phyloP scores from a whole-genome alignment of 2,329 filamentous ascomycete genomes.

The Juglanconis sp. region DNA sequence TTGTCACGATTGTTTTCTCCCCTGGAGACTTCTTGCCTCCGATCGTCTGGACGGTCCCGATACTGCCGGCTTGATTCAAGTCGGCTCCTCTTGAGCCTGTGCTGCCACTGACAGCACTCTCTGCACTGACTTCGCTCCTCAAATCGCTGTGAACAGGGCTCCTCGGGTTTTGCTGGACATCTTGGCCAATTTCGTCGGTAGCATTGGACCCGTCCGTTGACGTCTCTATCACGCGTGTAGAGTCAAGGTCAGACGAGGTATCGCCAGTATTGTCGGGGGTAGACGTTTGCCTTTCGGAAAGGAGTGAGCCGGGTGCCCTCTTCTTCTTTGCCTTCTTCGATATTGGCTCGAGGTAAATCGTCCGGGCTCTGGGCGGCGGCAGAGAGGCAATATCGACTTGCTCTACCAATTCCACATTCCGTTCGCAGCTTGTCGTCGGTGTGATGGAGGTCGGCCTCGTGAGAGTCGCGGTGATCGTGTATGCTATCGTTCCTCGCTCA shows the following conservation, averaged over 20 bases:
- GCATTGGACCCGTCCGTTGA: conserved; percentile 39
- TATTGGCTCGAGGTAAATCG: conserved; percentile 84
- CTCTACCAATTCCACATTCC: conserved; percentile 76
- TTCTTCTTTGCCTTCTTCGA: conserved; percentile 66
- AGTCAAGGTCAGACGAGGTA: conserved; percentile 35
- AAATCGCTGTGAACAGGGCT: conserved; percentile 50
- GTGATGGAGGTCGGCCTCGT: conserved; percentile 85
- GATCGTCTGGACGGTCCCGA: conserved; percentile 40
- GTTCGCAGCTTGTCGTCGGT: conserved; percentile 75
- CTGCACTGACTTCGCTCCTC: conserved; percentile 67
- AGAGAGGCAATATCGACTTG: conserved; percentile 80
- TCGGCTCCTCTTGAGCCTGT: conserved; percentile 50
- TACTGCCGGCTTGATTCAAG: conserved; percentile 37
- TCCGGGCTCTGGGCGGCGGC: conserved; percentile 69
- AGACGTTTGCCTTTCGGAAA: conserved; percentile 30
- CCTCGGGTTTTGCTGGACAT: conserved; percentile 32
- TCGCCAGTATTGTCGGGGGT: conserved; percentile 36
- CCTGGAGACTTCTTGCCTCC: conserved; percentile 42
- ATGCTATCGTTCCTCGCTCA: conserved; percentile 88
- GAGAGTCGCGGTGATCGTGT: conserved; percentile 84
- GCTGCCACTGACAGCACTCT: conserved; percentile 66
- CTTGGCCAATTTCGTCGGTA: conserved; percentile 38
- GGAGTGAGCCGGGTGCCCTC: conserved; percentile 41
- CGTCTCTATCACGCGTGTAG: conserved; percentile 33
- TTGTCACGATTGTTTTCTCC: conserved; percentile 80